These are phyloP conservation scores for Metrosideros polymorpha DNA, from an alignment of 441 rosid species.

Conservation along the genomic window DNA sequence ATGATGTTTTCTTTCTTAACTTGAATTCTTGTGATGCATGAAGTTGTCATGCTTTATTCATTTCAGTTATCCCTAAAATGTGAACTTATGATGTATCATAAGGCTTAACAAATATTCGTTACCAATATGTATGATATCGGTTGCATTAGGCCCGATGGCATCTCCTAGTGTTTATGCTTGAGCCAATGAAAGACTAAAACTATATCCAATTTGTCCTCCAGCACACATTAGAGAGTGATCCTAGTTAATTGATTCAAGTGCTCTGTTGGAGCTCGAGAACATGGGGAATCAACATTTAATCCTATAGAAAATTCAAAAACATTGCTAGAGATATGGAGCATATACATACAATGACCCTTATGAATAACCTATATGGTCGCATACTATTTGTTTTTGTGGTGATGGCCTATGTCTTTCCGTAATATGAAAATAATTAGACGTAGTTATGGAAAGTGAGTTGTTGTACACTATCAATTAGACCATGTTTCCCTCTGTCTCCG, in stretches of 20 bases:
- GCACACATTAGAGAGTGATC: neutral
- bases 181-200: neutral
- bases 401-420: neutral
- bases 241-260: neutral
- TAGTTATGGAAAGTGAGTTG: no score
- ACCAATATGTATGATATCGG: neutral
- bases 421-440: neutral
- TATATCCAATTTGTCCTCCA: neutral
- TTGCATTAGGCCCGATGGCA: neutral
- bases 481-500: neutral
- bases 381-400: neutral
- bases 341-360: neutral
- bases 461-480: neutral
- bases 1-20: neutral
- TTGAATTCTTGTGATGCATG: neutral
- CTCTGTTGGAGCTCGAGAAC: neutral
- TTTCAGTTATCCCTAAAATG: fast-evolving
- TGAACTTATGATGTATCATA: neutral
- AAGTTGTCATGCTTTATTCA: neutral
- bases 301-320: neutral
- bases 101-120: neutral
- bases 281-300: neutral
- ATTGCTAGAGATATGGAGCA: neutral
- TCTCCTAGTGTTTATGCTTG: neutral
- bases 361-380: neutral